Evolutionary conservation across 495 filamentous ascomycete genomes (phyloP).

Genomic region (Zalerion maritima): DNA sequence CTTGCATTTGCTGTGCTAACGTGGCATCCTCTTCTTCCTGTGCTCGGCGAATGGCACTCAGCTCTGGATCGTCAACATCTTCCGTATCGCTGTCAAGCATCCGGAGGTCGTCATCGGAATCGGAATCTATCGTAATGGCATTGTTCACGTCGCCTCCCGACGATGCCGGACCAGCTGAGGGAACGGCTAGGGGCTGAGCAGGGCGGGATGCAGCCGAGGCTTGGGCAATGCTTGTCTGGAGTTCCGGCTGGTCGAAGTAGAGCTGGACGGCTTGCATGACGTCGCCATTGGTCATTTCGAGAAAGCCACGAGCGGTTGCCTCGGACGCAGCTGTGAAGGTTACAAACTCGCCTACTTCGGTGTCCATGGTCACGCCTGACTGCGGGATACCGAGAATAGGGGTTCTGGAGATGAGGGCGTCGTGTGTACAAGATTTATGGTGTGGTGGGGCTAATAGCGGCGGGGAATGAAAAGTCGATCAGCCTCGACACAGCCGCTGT

Average conservation of each 20-base stretch:
- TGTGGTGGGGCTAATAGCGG: too few relatives aligned
- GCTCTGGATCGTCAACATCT: conserved; percentile 22
- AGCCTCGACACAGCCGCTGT: too few relatives aligned
- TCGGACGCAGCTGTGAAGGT: conserved; percentile 50
- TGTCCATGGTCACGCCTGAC: conserved; percentile 73
- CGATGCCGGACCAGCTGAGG: conserved; percentile 13
- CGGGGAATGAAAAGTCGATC: too few relatives aligned
- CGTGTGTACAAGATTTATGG: too few relatives aligned
- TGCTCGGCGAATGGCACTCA: conserved; percentile 20
- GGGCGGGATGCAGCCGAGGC: conserved; percentile 21
- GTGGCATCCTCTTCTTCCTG: conserved; percentile 78
- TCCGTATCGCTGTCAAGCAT: conserved; percentile 18
- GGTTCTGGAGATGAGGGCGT: too few relatives aligned
- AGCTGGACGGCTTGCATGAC: conserved; percentile 76
- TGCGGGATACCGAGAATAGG: too few relatives aligned
- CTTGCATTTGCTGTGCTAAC: conserved; percentile 78
- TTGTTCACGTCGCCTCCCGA: conserved; percentile 41
- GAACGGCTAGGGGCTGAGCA: conserved; percentile 12
- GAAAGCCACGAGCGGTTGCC: conserved; percentile 58
- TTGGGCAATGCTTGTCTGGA: conserved; percentile 32
- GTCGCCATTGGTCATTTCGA: conserved; percentile 68
- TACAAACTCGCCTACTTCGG: conserved; percentile 44
- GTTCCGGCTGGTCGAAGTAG: conserved; percentile 71
- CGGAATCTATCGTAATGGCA: conserved; percentile 58
- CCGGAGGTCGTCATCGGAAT: conserved; percentile 39